phyloP scores from a whole-genome alignment of 345 rosid genomes.

The Linum usitatissimum region DNA sequence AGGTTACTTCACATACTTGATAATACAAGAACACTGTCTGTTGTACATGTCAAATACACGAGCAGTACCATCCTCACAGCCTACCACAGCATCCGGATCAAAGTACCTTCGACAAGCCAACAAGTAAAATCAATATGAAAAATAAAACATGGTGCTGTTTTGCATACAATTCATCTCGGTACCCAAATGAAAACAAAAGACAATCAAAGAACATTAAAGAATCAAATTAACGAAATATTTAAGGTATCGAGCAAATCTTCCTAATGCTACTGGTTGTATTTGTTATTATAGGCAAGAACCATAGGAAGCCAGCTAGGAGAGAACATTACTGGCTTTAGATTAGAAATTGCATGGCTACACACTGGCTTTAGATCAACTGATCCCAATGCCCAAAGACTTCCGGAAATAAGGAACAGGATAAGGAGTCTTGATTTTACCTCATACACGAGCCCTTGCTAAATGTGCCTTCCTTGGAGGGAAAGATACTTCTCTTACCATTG shows the following conservation, averaged over 20 bases:
- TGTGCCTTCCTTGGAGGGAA: conserved; percentile 66
- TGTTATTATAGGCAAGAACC: too few species aligned
- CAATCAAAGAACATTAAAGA: not conserved
- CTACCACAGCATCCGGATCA: conserved; percentile 90
- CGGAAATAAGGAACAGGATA: not conserved
- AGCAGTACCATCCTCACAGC: conserved; percentile 87
- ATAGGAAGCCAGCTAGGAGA: too few species aligned
- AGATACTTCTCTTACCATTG: conserved; percentile 55
- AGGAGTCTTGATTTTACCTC: conserved; percentile 41
- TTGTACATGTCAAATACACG: conserved; percentile 93
- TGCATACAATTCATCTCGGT: too few species aligned
- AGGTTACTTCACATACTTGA: conserved; percentile 34
- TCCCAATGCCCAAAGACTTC: not conserved
- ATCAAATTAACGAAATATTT: too few species aligned
- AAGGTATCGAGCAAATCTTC: conserved; percentile 8
- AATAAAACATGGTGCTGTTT: too few species aligned
- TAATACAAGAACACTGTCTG: conserved; percentile 62
- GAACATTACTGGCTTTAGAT: too few species aligned
- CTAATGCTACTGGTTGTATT: too few species aligned
- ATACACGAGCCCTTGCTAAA: conserved; percentile 65
- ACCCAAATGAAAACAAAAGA: too few species aligned
- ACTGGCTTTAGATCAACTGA: not conserved
- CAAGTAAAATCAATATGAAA: not conserved
- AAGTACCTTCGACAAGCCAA: conserved; percentile 34
- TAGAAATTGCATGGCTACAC: too few species aligned